A percentile compares a stretch with the other conserved stretches of the same genome.
These are phyloP conservation scores for Zoysia matrella DNA, from an alignment of 202 grass and related monocot species.

Conservation along the genomic window DNA sequence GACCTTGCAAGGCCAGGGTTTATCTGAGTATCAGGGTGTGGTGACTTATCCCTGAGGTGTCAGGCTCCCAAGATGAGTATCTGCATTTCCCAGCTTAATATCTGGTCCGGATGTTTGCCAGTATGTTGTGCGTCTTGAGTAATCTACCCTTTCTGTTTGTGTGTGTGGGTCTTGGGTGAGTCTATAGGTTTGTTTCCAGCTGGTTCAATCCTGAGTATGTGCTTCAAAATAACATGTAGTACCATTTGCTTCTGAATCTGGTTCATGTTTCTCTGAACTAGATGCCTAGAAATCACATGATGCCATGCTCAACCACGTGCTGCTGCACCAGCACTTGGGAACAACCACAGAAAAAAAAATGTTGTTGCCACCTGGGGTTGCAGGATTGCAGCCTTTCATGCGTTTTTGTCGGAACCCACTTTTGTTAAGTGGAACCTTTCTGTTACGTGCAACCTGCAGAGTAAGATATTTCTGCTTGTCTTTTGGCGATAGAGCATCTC, in stretches of 20 bases:
- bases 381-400: conserved; percentile 22
- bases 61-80: neutral
- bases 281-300: conserved; percentile 4
- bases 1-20: conserved; percentile 53
- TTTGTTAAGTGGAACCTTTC: neutral
- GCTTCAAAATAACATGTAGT: conserved; percentile 14
- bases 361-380: neutral
- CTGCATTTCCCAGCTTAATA: conserved; percentile 17
- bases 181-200: neutral
- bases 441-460: conserved; percentile 18
- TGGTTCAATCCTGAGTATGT: neutral
- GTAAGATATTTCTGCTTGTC: conserved; percentile 35
- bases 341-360: neutral
- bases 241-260: conserved; percentile 33
- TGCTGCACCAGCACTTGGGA: conserved; percentile 3
- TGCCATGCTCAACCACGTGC: conserved; percentile 15
- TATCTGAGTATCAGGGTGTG: neutral
- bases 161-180: neutral
- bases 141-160: conserved; percentile 16
- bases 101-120: neutral
- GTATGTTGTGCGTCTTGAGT: conserved; percentile 18
- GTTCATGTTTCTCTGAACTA: neutral
- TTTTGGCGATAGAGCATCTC: conserved; percentile 5
- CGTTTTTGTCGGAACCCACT: neutral
- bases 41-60: neutral